Base-by-base conservation (phyloP, 108 stramenopile species). In the Aureococcus anophagefferens region DNA sequence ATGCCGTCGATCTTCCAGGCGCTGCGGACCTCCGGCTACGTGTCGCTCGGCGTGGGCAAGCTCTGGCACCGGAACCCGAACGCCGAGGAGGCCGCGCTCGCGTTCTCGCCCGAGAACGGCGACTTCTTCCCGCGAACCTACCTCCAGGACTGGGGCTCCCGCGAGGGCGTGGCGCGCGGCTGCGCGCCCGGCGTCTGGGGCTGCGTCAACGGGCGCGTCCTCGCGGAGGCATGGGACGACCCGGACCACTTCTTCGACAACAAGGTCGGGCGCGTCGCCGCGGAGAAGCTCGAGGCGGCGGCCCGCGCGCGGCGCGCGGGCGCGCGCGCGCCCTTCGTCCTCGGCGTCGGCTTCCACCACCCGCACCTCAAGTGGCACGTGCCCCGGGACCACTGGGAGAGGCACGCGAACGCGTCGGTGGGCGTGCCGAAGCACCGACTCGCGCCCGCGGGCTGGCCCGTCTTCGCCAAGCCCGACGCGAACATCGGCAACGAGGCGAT, bases 281-380 rank as follows among this genome's bases (percentile, higher is more conserved):
- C n/a, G n/a, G n/a, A n/a, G n/a, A n/a, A n/a, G n/a, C n/a, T n/a
- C n/a, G n/a, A n/a, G n/a, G n/a, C n/a, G n/a, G n/a, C n/a, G n/a
- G n/a, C n/a, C n/a, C n/a, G n/a, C n/a, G n/a, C n/a, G n/a, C n/a
- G n/a, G n/a, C n/a, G n/a, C n/a, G n/a, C n/a, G n/a, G n/a, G 15
- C 15, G 15, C 65, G 37, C 37, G 37, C 37, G 7, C 7, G 44
- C 67, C 67, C 28, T 68, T 40, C 29, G 28, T 68, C 44, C 25
- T 68, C 40, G 67, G 35, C 25, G 67, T 68, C 44, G 67, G 67
- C 0, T 35, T 68, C 35, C 67, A 35, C 67, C 31, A 68, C 29
- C 67, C 67, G 33, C 67, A 68, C 67, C 18, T n/a, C 29, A 34
- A 34, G 29, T 68, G 31, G 33, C 31, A n/a, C 30, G 36, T 68